A percentile compares a stretch with the other conserved stretches of the same genome.
Evolutionary conservation across 2,329 filamentous ascomycete genomes (phyloP).

Genomic region (Venturia effusa): DNA sequence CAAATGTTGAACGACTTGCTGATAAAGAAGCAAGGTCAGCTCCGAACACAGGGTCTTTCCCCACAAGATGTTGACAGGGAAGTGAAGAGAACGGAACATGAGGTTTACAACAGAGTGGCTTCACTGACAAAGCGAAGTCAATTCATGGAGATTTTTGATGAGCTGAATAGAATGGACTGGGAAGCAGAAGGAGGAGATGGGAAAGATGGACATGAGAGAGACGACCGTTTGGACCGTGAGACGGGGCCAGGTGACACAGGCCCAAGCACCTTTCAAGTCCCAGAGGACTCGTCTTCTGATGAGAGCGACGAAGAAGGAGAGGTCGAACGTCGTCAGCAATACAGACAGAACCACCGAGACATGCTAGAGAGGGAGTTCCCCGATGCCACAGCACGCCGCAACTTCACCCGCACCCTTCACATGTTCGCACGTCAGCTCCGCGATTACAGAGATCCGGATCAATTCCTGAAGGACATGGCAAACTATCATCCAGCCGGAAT

Average conservation of each 20-base stretch:
- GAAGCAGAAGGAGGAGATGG: neutral
- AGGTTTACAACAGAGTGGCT: neutral
- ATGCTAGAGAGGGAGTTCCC: neutral
- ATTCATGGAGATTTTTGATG: neutral
- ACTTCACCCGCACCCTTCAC: neutral
- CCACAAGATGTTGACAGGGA: neutral
- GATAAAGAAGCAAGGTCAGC: neutral
- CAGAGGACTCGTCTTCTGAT: neutral
- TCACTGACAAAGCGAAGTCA: neutral
- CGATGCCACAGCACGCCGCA: neutral
- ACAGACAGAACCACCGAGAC: neutral
- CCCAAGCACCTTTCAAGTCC: neutral
- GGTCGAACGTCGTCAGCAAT: neutral
- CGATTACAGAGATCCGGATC: neutral
- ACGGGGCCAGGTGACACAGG: neutral
- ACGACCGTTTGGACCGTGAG: too few species aligned
- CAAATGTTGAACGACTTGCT: neutral
- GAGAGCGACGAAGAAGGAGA: neutral
- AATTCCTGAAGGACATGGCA: neutral
- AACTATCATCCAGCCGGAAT: neutral
- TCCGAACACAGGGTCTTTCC: neutral
- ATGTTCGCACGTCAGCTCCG: neutral
- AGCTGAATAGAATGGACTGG: neutral
- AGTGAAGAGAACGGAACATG: neutral
- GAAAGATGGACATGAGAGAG: neutral